These are phyloP conservation scores for Phytopythium montanum DNA, from an alignment of 352 stramenopile genomes.

Conservation along the genomic window DNA sequence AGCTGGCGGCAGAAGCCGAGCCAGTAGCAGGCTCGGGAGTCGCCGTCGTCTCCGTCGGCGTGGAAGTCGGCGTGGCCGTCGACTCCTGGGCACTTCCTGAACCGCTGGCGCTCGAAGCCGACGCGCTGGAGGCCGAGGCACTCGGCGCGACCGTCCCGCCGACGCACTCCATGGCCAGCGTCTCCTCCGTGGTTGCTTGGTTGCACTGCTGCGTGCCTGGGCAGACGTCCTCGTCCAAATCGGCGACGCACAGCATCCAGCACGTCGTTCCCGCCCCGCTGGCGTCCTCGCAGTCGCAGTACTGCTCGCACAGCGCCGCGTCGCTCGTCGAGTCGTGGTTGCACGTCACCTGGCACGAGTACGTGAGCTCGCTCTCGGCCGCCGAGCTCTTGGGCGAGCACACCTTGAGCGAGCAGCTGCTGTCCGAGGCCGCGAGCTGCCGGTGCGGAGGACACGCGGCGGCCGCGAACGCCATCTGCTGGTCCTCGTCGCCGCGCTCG, in stretches of 20 bases:
- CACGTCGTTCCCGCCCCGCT: constrained; percentile 29
- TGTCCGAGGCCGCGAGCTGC: constrained; percentile 43
- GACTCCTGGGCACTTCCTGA: neutral
- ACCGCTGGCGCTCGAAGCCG: constrained; percentile 1
- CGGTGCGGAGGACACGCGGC: constrained; percentile 44
- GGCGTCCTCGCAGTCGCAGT: constrained; percentile 37
- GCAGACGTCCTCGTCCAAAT: constrained; percentile 37
- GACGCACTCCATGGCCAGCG: constrained; percentile 43
- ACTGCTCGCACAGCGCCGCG: constrained; percentile 27
- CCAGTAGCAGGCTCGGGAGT: neutral
- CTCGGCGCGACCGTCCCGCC: constrained; percentile 19
- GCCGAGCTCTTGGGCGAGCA: constrained; percentile 33
- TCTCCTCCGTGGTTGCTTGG: constrained; percentile 23
- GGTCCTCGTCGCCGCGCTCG: constrained; percentile 27
- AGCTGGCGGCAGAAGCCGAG: neutral
- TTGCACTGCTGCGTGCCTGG: constrained; percentile 47
- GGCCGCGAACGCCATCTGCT: constrained; percentile 30
- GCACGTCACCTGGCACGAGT: constrained; percentile 55
- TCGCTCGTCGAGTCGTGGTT: constrained; percentile 42
- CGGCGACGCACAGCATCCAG: constrained; percentile 62
- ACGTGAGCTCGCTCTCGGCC: constrained; percentile 20
- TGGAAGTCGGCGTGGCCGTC: neutral
- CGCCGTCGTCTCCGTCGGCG: neutral
- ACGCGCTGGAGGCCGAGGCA: constrained; percentile 1
- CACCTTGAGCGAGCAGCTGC: constrained; percentile 38